Conservation (phyloP, 208 protist genomes). For the Lotmaria passim region DNA sequence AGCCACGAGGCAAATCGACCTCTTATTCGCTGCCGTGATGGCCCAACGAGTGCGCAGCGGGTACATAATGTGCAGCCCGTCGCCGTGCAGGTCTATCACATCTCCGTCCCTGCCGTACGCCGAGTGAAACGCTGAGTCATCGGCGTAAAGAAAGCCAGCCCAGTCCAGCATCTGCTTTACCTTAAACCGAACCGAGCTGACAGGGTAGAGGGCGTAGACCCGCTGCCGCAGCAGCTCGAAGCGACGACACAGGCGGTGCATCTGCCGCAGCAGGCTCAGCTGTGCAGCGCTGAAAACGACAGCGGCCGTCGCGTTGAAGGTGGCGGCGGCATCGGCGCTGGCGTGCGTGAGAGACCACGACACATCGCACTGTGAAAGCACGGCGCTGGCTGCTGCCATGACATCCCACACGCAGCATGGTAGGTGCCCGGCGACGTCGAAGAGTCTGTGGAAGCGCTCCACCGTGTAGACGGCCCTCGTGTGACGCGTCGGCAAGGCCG, state of each 20-base stretch:
- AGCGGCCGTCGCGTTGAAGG: constrained; percentile 20
- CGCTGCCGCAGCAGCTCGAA: constrained; percentile 26
- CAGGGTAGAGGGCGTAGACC: constrained; percentile 22
- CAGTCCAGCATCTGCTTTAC: constrained; percentile 44
- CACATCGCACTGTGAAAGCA: constrained; percentile 27
- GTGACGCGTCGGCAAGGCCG: background rate
- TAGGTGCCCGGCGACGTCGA: constrained; percentile 11
- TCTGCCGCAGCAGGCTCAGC: constrained; percentile 23
- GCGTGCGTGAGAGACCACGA: constrained; percentile 28
- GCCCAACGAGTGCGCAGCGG: constrained; percentile 2
- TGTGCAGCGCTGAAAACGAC: constrained; percentile 22
- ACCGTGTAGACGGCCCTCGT: constrained; percentile 22
- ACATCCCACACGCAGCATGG: constrained; percentile 23
- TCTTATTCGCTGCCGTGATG: constrained; percentile 12
- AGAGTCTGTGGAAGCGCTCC: constrained; percentile 25
- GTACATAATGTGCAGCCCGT: constrained; percentile 11
- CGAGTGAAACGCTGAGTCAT: constrained; percentile 11
- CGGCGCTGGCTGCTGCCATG: constrained; percentile 13
- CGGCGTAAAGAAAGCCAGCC: constrained; percentile 19
- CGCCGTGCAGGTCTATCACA: constrained; percentile 23
- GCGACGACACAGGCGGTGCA: constrained; percentile 28
- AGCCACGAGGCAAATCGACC: background rate
- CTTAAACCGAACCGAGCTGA: constrained; percentile 33
- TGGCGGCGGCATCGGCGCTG: background rate
- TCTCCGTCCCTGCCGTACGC: constrained; percentile 4